Base-by-base conservation (phyloP, 1,284 basidiomycete species). In the Apiotrichum siamense region DNA sequence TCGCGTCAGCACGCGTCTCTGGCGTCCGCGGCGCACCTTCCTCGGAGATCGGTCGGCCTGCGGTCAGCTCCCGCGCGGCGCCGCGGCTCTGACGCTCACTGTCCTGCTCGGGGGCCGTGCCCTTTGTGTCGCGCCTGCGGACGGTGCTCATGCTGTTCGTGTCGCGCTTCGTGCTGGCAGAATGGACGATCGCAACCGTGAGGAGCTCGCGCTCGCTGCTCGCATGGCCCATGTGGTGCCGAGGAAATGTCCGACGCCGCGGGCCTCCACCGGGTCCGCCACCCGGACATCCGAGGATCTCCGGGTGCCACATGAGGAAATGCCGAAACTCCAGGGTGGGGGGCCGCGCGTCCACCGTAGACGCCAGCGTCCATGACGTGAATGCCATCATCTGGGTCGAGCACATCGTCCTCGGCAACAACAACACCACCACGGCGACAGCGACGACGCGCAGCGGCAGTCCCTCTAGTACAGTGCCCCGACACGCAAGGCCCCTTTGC, bases 21-120 rank as follows among this genome's bases (percentile, higher is more conserved):
- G 7, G 23, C 13, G 9, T 26, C n/a, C 29, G 15, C 12, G 10
- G 33, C 44, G 3, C 20, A 64, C 64, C 58, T 49, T 67, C 59
- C 36, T 60, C 52, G 37, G 29, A 45, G 36, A 53, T 50, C 13
- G 54, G 57, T 7, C 29, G 39, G n/a, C 37, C 57, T 58, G 49
- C 11, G n/a, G 47, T 50, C 45, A 53, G 52, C 42, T 27, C n/a
- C n/a, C n/a, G n/a, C n/a, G n/a, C n/a, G 17, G 5, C 9, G 12
- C 23, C n/a, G 21, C 10, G 0, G 12, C 1, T 2, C 13, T 1
- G 2, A n/a, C 40, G 32, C 52, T 50, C 44, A 57, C 55, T 43
- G 20, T 51, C 55, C 36, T 38, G 33, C 36, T 25, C 27, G 33
- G 40, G 47, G 25, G 17, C 25, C 21, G 23, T 38, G 37, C 23